Evolutionary conservation across 768 basidiomycete species (phyloP).

Genomic region (Amanita polypyramis): DNA sequence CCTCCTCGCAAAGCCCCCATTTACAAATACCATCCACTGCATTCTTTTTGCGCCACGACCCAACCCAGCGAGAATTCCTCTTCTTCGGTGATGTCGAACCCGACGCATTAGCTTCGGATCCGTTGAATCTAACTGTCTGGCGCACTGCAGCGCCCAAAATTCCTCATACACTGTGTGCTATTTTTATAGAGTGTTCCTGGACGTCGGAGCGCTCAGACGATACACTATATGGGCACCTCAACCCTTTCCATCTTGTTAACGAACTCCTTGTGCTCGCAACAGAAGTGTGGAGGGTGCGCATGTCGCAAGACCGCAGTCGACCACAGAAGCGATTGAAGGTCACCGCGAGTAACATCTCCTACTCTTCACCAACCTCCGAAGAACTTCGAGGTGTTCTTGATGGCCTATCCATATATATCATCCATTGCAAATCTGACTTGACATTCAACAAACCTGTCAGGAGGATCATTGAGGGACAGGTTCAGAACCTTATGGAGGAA

Average conservation of each 20-base stretch:
- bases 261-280: slow-evolving; percentile 65
- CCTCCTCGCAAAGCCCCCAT: slow-evolving; percentile 24
- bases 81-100: slow-evolving; percentile 96
- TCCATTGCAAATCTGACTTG: slow-evolving; percentile 74
- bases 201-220: slow-evolving; percentile 59
- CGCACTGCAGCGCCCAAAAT: slow-evolving; percentile 70
- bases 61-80: slow-evolving; percentile 58
- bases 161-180: slow-evolving; percentile 51
- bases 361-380: slow-evolving; percentile 20
- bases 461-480: slow-evolving; percentile 65
- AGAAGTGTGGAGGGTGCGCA: slow-evolving; percentile 42
- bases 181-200: slow-evolving; percentile 96
- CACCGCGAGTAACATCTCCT: slow-evolving; percentile 12
- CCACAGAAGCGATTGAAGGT: slow-evolving; percentile 28
- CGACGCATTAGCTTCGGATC: slow-evolving; percentile 52
- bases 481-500: slow-evolving; percentile 48
- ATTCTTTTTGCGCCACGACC: slow-evolving; percentile 72
- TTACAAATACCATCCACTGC: slow-evolving; percentile 70
- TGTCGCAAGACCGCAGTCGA: slow-evolving; percentile 11
- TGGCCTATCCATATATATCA: slow-evolving; percentile 66
- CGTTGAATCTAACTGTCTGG: slow-evolving; percentile 70
- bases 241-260: slow-evolving; percentile 64
- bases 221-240: slow-evolving; percentile 77
- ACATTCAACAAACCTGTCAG: slow-evolving; percentile 44
- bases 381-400: slow-evolving; percentile 41